These are phyloP conservation scores for Blastocystis hominis DNA, from an alignment of 352 stramenopile species.

Conservation along the genomic window DNA sequence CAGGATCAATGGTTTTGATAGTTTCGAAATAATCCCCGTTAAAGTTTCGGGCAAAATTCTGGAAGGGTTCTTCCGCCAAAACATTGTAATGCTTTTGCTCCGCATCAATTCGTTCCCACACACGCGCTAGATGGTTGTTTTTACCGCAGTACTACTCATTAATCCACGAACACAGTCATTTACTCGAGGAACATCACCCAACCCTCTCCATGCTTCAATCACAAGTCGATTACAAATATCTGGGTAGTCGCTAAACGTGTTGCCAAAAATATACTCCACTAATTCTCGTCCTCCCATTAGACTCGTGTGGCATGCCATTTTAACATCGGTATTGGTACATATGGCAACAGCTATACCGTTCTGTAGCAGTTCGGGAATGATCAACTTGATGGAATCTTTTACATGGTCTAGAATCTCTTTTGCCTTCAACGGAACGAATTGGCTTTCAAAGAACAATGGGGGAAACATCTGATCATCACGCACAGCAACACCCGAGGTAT, in stretches of 20 bases:
- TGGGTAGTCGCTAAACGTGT: conserved; percentile 39
- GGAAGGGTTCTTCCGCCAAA: conserved; percentile 2
- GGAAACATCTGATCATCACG: conserved; percentile 3
- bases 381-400: conserved; percentile 43
- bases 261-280: conserved; percentile 49
- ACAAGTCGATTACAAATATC: conserved; percentile 45
- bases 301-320: conserved; percentile 9
- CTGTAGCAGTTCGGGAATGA: conserved; percentile 33
- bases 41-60: not conserved
- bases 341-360: conserved; percentile 42
- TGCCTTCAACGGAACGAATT: not conserved
- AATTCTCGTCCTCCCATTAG: conserved; percentile 45
- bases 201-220: conserved; percentile 47
- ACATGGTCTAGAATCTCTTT: conserved; percentile 40
- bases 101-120: conserved; percentile 42
- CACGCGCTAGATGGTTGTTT: conserved; percentile 46
- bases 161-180: not conserved
- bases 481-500: conserved; percentile 22
- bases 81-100: conserved; percentile 26
- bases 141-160: conserved; percentile 23
- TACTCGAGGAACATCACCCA: not conserved
- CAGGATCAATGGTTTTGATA: not conserved
- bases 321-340: conserved; percentile 30
- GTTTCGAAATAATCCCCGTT: conserved; percentile 33
- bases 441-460: not conserved